Percentiles rank a stretch among this genome's conserved stretches.
Evolutionary conservation across 139 green algal genomes (phyloP).

Genomic region (Trebouxia sp.): DNA sequence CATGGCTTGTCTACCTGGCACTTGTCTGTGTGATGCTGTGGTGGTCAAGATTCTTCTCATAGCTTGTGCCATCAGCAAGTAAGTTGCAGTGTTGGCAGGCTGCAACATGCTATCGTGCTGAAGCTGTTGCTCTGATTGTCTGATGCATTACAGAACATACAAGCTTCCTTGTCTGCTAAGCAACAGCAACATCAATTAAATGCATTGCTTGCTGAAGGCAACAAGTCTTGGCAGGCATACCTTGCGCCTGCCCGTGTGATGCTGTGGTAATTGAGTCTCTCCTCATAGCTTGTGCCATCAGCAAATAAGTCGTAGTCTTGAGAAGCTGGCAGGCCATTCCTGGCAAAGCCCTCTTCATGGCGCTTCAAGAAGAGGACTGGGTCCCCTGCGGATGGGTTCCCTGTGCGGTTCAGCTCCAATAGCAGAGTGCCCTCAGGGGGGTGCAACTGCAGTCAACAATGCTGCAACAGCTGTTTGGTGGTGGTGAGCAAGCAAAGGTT

Average conservation of each 20-base stretch:
- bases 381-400: no score
- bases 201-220: no score
- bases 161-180: no score
- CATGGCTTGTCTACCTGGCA: no score
- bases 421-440: neutral
- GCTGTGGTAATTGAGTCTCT: conserved; percentile 20
- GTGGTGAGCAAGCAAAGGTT: neutral
- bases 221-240: no score
- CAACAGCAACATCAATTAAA: no score
- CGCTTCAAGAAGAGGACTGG: conserved; percentile 13
- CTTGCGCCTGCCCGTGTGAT: no score
- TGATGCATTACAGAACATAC: no score
- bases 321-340: neutral
- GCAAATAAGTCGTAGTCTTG: conserved; percentile 7
- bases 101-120: no score
- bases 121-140: no score
- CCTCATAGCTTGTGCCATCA: neutral
- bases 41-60: conserved; percentile 8
- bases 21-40: conserved; percentile 1
- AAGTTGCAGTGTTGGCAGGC: neutral
- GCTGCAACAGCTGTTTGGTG: neutral
- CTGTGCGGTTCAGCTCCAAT: conserved; percentile 6
- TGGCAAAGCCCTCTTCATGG: conserved; percentile 8
- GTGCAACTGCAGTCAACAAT: neutral
- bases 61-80: neutral